phyloP scores from a whole-genome alignment of 495 filamentous ascomycete species.

The Hypoxylon rickii region DNA sequence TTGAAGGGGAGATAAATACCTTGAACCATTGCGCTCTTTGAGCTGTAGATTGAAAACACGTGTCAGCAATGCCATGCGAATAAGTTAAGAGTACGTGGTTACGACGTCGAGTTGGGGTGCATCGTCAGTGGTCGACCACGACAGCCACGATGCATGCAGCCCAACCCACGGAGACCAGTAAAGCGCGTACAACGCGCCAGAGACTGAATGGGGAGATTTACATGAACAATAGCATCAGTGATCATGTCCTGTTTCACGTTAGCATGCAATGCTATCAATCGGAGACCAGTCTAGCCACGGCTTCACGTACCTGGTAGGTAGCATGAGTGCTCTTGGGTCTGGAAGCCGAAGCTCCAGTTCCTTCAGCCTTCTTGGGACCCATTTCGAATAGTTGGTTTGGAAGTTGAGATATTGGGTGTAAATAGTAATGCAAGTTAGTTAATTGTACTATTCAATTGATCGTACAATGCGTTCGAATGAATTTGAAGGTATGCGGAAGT shows the following conservation, averaged over 20 bases:
- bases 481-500: slow-evolving; percentile 9
- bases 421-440: slow-evolving; percentile 4
- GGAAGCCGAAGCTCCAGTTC: slow-evolving; percentile 43
- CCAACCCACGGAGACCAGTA: slow-evolving; percentile 33
- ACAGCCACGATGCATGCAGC: slow-evolving; percentile 14
- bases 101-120: slow-evolving; percentile 15
- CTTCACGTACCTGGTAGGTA: slow-evolving; percentile 61
- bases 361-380: slow-evolving; percentile 68
- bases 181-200: slow-evolving; percentile 40
- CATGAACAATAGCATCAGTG: slow-evolving; percentile 67
- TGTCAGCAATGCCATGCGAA: slow-evolving; percentile 50
- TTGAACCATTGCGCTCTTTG: slow-evolving; percentile 68
- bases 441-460: slow-evolving; percentile 29
- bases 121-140: slow-evolving; percentile 20
- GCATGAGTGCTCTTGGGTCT: slow-evolving; percentile 62
- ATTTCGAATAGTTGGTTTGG: slow-evolving; percentile 47
- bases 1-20: slow-evolving; percentile 51
- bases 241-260: slow-evolving; percentile 63
- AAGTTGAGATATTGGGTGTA: slow-evolving; percentile 7
- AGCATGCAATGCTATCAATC: slow-evolving; percentile 42
- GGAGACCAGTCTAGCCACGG: slow-evolving; percentile 24
- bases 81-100: slow-evolving; percentile 13
- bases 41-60: slow-evolving; percentile 53
- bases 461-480: slow-evolving; percentile 6
- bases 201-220: slow-evolving; percentile 53